These are phyloP conservation scores for Ustilago shanxiensis DNA, from an alignment of 1,284 basidiomycete genomes.

Conservation along the genomic window DNA sequence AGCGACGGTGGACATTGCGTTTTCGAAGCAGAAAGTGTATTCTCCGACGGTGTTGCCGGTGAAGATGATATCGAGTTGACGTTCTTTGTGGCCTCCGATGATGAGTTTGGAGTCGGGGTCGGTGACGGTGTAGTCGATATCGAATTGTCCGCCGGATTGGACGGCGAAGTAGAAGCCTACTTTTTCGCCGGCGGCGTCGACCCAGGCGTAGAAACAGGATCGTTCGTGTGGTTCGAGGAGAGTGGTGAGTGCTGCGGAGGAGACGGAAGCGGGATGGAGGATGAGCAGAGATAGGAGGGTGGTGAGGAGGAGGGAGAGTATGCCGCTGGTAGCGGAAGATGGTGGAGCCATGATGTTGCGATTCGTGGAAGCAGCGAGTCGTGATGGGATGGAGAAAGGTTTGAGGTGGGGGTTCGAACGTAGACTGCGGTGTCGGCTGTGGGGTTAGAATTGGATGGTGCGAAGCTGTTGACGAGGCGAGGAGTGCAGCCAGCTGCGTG, in stretches of 20 bases:
- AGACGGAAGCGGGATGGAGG: neutral
- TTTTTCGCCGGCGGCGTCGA: slow-evolving; percentile 93
- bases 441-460: too few species aligned
- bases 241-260: slow-evolving; percentile 83
- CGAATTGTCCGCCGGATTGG: slow-evolving; percentile 96
- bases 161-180: slow-evolving; percentile 82
- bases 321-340: too few species aligned
- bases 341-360: slow-evolving; percentile 1
- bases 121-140: slow-evolving; percentile 93
- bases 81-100: slow-evolving; percentile 86
- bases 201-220: slow-evolving; percentile 94
- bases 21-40: slow-evolving; percentile 98
- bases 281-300: neutral
- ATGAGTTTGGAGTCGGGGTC: slow-evolving; percentile 88
- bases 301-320: slow-evolving; percentile 6
- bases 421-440: too few species aligned
- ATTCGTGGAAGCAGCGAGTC: too few species aligned
- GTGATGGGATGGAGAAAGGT: too few species aligned
- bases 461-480: neutral
- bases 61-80: slow-evolving; percentile 96
- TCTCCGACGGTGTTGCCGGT: slow-evolving; percentile 94
- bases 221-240: slow-evolving; percentile 86
- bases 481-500: neutral
- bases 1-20: slow-evolving; percentile 74
- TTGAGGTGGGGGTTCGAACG: too few species aligned